Evolutionary conservation across 257 asterid species (phyloP).

Genomic region (Leptodermis oblonga): DNA sequence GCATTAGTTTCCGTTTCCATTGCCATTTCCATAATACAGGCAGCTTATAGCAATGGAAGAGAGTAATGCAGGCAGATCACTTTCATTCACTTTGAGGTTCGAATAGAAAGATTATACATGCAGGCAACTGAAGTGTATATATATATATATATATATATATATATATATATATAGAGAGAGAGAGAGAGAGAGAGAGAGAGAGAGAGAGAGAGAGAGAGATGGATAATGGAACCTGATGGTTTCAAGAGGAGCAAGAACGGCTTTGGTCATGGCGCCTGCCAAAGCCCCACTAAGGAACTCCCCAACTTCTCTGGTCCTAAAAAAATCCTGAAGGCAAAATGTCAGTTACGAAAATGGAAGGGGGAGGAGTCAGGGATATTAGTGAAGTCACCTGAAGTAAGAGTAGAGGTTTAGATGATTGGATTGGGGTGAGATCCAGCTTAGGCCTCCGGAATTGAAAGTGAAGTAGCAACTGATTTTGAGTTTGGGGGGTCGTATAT

Average conservation of each 20-base stretch:
- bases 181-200: too few species aligned
- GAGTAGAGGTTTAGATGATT: background rate
- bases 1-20: too few species aligned
- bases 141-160: too few species aligned
- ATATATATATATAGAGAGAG: too few species aligned
- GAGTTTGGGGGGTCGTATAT: background rate
- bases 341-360: background rate
- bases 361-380: background rate
- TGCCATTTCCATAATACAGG: too few species aligned
- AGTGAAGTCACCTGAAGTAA: background rate
- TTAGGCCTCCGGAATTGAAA: slow-evolving; percentile 1
- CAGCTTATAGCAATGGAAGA: too few species aligned
- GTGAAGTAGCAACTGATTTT: background rate
- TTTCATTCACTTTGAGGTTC: too few species aligned
- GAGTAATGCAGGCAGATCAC: too few species aligned
- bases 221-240: slow-evolving; percentile 78
- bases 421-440: background rate
- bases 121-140: too few species aligned
- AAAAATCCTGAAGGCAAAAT: slow-evolving; percentile 40
- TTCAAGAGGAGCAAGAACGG: slow-evolving; percentile 94
- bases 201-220: background rate
- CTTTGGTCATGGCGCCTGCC: slow-evolving; percentile 98
- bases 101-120: too few species aligned
- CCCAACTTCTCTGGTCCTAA: slow-evolving; percentile 63
- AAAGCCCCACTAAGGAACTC: slow-evolving; percentile 95